These are phyloP conservation scores for Dactylonectria macrodidyma DNA, from an alignment of 2,329 filamentous ascomycete species.

Conservation along the genomic window DNA sequence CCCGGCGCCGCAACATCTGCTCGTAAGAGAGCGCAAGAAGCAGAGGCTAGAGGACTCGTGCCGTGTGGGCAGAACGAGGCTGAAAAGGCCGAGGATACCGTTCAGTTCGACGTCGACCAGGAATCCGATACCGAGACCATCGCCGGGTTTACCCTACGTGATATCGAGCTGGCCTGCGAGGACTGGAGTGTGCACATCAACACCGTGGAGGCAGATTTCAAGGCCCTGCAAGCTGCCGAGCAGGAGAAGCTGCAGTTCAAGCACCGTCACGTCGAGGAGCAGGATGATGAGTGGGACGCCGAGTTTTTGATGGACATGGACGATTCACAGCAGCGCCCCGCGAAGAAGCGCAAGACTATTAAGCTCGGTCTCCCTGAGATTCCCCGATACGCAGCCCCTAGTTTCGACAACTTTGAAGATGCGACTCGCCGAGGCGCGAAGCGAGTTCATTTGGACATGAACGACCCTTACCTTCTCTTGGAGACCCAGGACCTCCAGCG, in stretches of 20 bases:
- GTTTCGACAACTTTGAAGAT: conserved; percentile 85
- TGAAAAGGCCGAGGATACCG: conserved; percentile 53
- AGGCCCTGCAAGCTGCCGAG: conserved; percentile 50
- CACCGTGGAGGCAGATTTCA: conserved; percentile 59
- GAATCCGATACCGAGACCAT: conserved; percentile 75
- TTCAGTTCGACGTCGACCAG: conserved; percentile 64
- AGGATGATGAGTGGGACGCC: conserved; percentile 75
- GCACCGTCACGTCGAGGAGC: conserved; percentile 55
- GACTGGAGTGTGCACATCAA: conserved; percentile 83
- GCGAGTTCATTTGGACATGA: conserved; percentile 86
- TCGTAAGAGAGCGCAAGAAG: conserved; percentile 71
- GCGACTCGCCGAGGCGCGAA: conserved; percentile 82
- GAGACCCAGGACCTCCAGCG: conserved; percentile 80
- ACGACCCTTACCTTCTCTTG: conserved; percentile 88
- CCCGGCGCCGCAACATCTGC: conserved; percentile 69
- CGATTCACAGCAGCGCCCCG: conserved; percentile 61
- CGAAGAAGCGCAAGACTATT: conserved; percentile 78
- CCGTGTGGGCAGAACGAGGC: conserved; percentile 59
- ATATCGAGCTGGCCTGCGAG: conserved; percentile 87
- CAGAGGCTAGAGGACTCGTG: conserved; percentile 65
- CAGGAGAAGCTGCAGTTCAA: conserved; percentile 49
- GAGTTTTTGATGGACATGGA: conserved; percentile 70
- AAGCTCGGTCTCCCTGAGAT: conserved; percentile 72
- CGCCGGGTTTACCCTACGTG: conserved; percentile 82
- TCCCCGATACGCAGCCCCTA: conserved; percentile 74